Evolutionary conservation across 164 flowering plant genomes (phyloP).

Genomic region (Nymphaea thermarum): DNA sequence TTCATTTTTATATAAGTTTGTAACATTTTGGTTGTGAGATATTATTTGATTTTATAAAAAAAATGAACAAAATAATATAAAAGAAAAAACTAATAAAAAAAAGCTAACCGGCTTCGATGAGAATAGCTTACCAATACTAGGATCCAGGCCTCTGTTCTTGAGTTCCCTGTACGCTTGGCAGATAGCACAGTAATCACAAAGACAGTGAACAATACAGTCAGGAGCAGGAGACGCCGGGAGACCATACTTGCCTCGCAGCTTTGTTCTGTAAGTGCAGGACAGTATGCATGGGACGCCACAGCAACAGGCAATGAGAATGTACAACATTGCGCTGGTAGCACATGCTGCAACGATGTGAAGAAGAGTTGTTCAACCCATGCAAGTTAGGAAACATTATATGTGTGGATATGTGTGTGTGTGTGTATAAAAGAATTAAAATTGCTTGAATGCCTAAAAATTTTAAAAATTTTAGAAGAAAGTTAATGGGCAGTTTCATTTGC

Average conservation of each 20-base stretch:
- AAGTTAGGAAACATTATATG: background rate
- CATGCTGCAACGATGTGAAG: slow-evolving; percentile 15
- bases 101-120: background rate
- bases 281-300: slow-evolving; percentile 21
- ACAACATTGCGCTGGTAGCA: slow-evolving; percentile 17
- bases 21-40: background rate
- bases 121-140: slow-evolving; percentile 15
- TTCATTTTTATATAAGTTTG: background rate
- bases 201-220: slow-evolving; percentile 22
- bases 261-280: slow-evolving; percentile 26
- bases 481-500: no score
- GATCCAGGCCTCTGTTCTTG: slow-evolving; percentile 24
- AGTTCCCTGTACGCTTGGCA: slow-evolving; percentile 15
- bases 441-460: background rate
- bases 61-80: background rate
- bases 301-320: slow-evolving; percentile 6
- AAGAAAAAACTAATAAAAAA: no score
- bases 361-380: background rate
- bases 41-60: background rate
- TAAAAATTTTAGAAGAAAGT: background rate
- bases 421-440: background rate
- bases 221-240: slow-evolving; percentile 26
- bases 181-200: slow-evolving; percentile 34
- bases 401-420: background rate
- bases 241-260: slow-evolving; percentile 16